Evolutionary conservation across 2,329 filamentous ascomycete genomes (phyloP), one percentile per base, ranked within the genome.

Genomic region (Colletotrichum zoysiae): DNA sequence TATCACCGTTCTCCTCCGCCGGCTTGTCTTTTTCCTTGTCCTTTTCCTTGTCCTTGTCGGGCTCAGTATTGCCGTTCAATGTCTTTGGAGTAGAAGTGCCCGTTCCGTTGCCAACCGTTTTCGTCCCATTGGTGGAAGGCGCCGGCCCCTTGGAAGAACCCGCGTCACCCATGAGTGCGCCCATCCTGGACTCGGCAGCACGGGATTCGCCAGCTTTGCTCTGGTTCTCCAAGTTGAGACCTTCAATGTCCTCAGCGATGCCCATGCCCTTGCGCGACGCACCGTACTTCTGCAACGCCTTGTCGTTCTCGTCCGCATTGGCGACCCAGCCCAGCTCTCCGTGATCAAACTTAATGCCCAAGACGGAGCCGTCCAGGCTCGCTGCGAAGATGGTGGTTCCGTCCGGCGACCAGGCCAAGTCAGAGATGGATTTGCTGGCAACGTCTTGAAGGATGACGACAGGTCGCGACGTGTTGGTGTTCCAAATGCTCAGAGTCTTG

Each of bases 401-500:
- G 80, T 97, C 94, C 0, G 96, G 96, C 6, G 92, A 93, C 96
- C 96, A 99, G 0, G 95, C 91, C 65, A 99, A 85, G 82, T 99
- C 96, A 1, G 95, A 97, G 75, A 99, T 95, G 0, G 96, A 93
- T 80, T 99, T 99, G 53, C 90, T 90, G 23, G 94, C 92, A 71
- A 99, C 82, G 77, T 98, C 95, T 78, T 97, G 94, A 12, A 95
- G 87, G 64, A 98, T 95, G 26, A 98, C 91, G 26, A 98, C 91
- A 0, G 96, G 96, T 30, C 96, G 87, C 0, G 96, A 95, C 33
- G 94, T 97, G 78, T 95, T 97, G 1, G 97, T 99, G 77, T 98
- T 98, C 96, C 96, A 99, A 48, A 99, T 92, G 78, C 94, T 98
- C 53, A 99, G 83, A 2, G 95, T 96, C 82, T 98, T 98, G 80